phyloP scores from a whole-genome alignment of 2,329 filamentous ascomycete species.

The Stemphylium lycopersici region DNA sequence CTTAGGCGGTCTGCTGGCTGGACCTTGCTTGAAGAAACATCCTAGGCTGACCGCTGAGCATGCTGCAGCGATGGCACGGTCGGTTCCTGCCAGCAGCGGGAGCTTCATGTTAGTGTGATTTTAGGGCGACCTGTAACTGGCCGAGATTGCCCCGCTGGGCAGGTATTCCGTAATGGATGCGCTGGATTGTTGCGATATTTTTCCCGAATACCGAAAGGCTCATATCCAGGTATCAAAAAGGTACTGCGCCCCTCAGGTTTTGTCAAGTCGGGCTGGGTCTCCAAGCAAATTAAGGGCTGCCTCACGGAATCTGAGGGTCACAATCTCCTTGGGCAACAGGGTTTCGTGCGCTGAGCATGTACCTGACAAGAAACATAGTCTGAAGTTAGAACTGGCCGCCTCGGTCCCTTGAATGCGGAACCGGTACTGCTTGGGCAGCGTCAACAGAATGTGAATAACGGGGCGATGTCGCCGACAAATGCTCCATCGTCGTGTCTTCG shows the following conservation, averaged over 20 bases:
- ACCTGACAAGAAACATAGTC: conserved; percentile 6
- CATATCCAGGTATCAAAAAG: conserved; percentile 8
- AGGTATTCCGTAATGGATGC: conserved; percentile 26
- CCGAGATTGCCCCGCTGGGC: conserved; percentile 38
- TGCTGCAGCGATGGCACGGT: conserved; percentile 35
- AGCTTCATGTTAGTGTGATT: conserved; percentile 22
- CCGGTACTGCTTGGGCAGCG: conserved; percentile 16
- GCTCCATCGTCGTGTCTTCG: conserved; percentile 7
- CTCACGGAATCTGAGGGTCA: not conserved
- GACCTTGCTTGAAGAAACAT: conserved; percentile 30
- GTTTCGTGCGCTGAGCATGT: conserved; percentile 1
- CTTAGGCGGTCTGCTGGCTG: conserved; percentile 35
- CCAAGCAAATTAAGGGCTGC: not conserved
- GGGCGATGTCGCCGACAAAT: conserved; percentile 19
- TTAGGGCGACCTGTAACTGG: conserved; percentile 23
- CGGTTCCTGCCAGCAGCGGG: conserved; percentile 32
- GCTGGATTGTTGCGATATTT: conserved; percentile 10
- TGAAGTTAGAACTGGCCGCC: conserved; percentile 20
- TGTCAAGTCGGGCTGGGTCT: not conserved
- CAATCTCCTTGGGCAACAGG: not conserved
- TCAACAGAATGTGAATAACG: conserved; percentile 12
- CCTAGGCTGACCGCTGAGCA: conserved; percentile 28
- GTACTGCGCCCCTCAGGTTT: not conserved
- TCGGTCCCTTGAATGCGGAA: conserved; percentile 4
- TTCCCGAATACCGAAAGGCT: conserved; percentile 4